Percentiles rank a stretch among this genome's conserved stretches.
Conservation (phyloP, 2,329 filamentous ascomycete species). For the Plenodomus lindquistii region DNA sequence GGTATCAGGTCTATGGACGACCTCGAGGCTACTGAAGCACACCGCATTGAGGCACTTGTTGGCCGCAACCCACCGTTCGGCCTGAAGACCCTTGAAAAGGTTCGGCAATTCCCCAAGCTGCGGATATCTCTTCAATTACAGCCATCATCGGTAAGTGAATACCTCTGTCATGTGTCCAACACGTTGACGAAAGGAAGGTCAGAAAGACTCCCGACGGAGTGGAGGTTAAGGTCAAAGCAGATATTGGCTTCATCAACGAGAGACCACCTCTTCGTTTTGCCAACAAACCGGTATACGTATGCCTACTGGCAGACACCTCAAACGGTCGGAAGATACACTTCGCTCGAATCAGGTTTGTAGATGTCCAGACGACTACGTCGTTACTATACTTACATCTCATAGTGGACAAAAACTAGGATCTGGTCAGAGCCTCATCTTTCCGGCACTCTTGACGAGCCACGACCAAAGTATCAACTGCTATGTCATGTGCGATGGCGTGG, state of each 20-base stretch:
- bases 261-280: slow-evolving; percentile 65
- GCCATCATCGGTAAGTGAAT: slow-evolving; percentile 49
- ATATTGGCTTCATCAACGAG: slow-evolving; percentile 73
- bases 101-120: slow-evolving; percentile 73
- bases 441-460: slow-evolving; percentile 57
- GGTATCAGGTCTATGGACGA: slow-evolving; percentile 72
- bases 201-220: slow-evolving; percentile 47
- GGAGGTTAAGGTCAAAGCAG: slow-evolving; percentile 65
- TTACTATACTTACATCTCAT: slow-evolving; percentile 39
- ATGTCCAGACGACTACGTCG: not conserved
- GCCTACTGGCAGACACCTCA: slow-evolving; percentile 72
- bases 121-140: slow-evolving; percentile 58
- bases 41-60: slow-evolving; percentile 75
- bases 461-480: slow-evolving; percentile 67
- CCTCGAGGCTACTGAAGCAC: slow-evolving; percentile 68
- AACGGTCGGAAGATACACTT: slow-evolving; percentile 73
- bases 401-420: slow-evolving; percentile 68
- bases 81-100: slow-evolving; percentile 64
- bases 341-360: slow-evolving; percentile 57
- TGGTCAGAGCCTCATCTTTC: slow-evolving; percentile 64
- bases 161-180: not conserved
- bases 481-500: slow-evolving; percentile 84
- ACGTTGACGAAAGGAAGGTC: slow-evolving; percentile 10
- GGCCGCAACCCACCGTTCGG: slow-evolving; percentile 85
- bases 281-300: slow-evolving; percentile 68